Evolutionary conservation across 1,284 basidiomycete species (phyloP), one percentile per base, ranked within the genome.

Genomic region (Exobasidium cylindrosporum): DNA sequence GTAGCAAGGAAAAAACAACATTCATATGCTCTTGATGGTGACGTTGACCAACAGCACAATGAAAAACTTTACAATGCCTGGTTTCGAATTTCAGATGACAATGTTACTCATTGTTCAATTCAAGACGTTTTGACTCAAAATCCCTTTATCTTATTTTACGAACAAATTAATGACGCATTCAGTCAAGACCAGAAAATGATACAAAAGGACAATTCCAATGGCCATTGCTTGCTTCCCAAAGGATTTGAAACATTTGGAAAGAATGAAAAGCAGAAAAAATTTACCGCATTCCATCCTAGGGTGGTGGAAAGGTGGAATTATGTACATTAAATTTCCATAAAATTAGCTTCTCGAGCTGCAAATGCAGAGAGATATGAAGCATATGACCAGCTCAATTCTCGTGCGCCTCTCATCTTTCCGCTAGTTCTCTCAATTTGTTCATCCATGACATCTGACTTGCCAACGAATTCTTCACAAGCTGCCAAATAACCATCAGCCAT

Each of bases 111-210:
- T 2, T 68, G 68, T 35, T 52, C 60, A 26, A 58, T 74, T 4
- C 57, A 60, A 30, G 69, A 79, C 13, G 77, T 77, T 11, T 64
- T 71, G 17, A 57, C 61, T 30, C 73, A 78, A 55, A 78, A 78
- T 31, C 74, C 77, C 17, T 78, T 73, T 43, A 65, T 79, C 69
- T 66, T 78, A 32, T 76, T 79, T 45, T 79, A 78, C 63, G 70
- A 78, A 54, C 54, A 56, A 24, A 40, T 63, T 30, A 59, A 64
- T 35, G 26, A n/a, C n/a, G n/a, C n/a, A n/a, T n/a, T n/a, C n/a
- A n/a, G n/a, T n/a, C n/a, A n/a, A n/a, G n/a, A n/a, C n/a, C n/a
- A n/a, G n/a, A n/a, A n/a, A n/a, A n/a, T n/a, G n/a, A n/a, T n/a
- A n/a, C n/a, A n/a, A n/a, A n/a, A n/a, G n/a, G n/a, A n/a, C n/a